A percentile compares a stretch with the other conserved stretches of the same genome.
Evolutionary conservation across 768 basidiomycete genomes (phyloP).

Genomic region (Mycena venus): DNA sequence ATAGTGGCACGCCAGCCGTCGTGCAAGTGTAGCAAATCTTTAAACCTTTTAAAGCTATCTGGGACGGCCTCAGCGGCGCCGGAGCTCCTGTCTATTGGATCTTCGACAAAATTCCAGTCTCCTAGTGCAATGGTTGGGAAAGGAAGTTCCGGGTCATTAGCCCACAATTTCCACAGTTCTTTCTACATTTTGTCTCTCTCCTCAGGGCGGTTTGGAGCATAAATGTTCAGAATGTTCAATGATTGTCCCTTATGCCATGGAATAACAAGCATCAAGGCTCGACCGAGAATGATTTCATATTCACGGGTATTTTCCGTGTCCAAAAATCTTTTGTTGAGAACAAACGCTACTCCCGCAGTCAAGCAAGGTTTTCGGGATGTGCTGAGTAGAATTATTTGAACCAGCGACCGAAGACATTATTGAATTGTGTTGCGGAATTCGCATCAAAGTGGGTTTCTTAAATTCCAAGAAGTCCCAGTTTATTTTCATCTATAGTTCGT

Average conservation of each 20-base stretch:
- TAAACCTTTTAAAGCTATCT: not conserved
- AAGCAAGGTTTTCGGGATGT: not conserved
- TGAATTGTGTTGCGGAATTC: not conserved
- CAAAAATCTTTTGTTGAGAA: not conserved
- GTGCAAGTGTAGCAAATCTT: too few relatives aligned
- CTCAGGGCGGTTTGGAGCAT: not conserved
- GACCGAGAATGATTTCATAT: not conserved
- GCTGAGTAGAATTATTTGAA: not conserved
- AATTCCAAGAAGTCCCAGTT: not conserved
- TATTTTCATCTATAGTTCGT: conserved; percentile 11
- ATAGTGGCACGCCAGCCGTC: too few relatives aligned
- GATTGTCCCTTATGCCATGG: not conserved
- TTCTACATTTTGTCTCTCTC: not conserved
- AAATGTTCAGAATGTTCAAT: not conserved
- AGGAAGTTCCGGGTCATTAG: not conserved
- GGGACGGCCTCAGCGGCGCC: not conserved
- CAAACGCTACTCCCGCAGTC: not conserved
- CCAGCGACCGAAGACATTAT: not conserved
- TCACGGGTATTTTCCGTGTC: too few relatives aligned
- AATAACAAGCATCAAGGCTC: not conserved
- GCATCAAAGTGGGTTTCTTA: not conserved
- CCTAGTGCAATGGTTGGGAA: conserved; percentile 30
- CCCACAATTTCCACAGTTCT: not conserved
- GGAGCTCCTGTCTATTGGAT: conserved; percentile 34
- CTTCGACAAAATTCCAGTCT: conserved; percentile 44